Evolutionary conservation across 2,329 filamentous ascomycete genomes (phyloP), one percentile per base, ranked within the genome.

Genomic region (Bipolaris bicolor): DNA sequence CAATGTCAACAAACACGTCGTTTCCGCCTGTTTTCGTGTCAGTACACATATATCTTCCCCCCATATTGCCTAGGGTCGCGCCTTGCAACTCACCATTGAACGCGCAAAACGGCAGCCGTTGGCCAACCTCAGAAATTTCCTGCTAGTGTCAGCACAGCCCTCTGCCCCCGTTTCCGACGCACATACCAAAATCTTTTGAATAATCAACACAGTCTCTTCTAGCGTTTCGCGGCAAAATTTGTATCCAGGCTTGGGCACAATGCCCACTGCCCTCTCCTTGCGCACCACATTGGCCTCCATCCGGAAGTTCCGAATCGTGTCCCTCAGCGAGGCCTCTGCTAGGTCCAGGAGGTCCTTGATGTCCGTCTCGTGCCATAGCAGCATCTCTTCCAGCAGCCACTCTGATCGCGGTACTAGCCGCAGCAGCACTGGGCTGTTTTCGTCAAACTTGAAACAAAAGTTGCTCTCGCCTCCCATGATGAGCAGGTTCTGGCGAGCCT

Each of bases 1-100:
- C 95, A 71, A 99, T 97, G 75, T 99, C 95, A 52, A 99, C 93
- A 77, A 99, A 99, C 40, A 98, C 92, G 75, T 99, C 95, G 61
- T 95, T 94, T 10, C 95, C 95, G 52, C 94, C 82, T 84, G 43
- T 1, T 18, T 11, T n/a, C 9, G n/a, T 26, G 56, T 74, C 36
- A 73, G 70, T 51, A 31, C 72, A 68, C 46, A 52, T 26, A 31
- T 31, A 31, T 31, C 29, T 31, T 31, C 10, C 11, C 29, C 29
- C 5, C 29, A 13, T 31, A 31, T 26, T 20, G 16, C 34, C 20
- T 33, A 16, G 22, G 15, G 2, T 3, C 9, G 15, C 11, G 24
- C 3, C 15, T 18, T 16, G 11, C 5, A 37, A 61, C 65, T 34
- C 71, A 83, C 83, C 95, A 76, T 99, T 99, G 82, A 99, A 99